Evolutionary conservation across 768 basidiomycete species (phyloP).

Genomic region (Asterophora parasitica): DNA sequence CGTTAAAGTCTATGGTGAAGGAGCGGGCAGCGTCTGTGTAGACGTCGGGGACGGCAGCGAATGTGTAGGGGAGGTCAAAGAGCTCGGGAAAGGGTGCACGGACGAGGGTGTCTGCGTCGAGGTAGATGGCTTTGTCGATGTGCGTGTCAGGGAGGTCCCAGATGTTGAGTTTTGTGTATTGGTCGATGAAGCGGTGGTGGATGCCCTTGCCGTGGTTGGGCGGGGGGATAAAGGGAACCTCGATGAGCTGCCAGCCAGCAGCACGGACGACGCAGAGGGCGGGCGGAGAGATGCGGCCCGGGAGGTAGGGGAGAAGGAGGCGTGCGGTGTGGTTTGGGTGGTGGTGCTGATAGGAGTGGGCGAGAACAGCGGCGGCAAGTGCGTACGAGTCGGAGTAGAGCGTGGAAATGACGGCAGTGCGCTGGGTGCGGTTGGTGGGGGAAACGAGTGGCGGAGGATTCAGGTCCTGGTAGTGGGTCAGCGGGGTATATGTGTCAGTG

Average conservation of each 20-base stretch:
- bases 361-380: slow-evolving; percentile 24
- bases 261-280: slow-evolving; percentile 35
- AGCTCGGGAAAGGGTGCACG: slow-evolving; percentile 39
- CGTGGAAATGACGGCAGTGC: slow-evolving; percentile 22
- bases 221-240: slow-evolving; percentile 32
- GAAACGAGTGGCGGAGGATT: slow-evolving; percentile 14
- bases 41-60: slow-evolving; percentile 39
- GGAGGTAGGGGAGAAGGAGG: slow-evolving; percentile 23
- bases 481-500: slow-evolving; percentile 14
- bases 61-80: slow-evolving; percentile 35
- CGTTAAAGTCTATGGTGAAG: slow-evolving; percentile 34
- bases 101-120: slow-evolving; percentile 41
- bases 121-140: slow-evolving; percentile 18
- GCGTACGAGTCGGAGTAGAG: slow-evolving; percentile 27
- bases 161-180: slow-evolving; percentile 39
- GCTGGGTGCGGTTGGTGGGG: slow-evolving; percentile 1
- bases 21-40: slow-evolving; percentile 24
- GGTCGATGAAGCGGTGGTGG: slow-evolving; percentile 31
- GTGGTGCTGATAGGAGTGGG: slow-evolving; percentile 19
- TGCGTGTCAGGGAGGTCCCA: slow-evolving; percentile 26
- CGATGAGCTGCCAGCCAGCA: slow-evolving; percentile 34
- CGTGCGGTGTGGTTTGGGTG: slow-evolving; percentile 21
- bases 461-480: slow-evolving; percentile 23
- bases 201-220: slow-evolving; percentile 33
- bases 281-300: slow-evolving; percentile 29